Evolutionary conservation across 2,329 filamentous ascomycete genomes (phyloP), one percentile per base, ranked within the genome.

Genomic region (Fusarium sarcochroum): DNA sequence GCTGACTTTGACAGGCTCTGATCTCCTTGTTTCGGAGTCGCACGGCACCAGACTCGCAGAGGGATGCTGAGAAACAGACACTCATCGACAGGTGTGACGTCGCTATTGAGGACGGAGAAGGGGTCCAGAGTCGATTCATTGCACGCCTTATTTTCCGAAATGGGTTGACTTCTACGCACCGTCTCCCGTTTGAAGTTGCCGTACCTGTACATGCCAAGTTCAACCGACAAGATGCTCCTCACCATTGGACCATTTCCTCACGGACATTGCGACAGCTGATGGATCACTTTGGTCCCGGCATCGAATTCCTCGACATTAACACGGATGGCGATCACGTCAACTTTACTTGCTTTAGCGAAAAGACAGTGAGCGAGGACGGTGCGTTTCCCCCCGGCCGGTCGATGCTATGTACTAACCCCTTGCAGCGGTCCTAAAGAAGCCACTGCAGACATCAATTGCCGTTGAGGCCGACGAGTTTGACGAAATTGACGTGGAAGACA

Each of bases 281-380:
- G 79, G 92, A 94, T 62, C 92, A 93, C 74, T 94, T 94, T 74
- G 91, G 91, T 0, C 90, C 91, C 2, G 92, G 91, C 7, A 93
- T 93, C 32, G 92, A 95, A 76, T 90, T 94, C 69, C 85, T 95
- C 4, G 92, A 94, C 70, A 90, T 95, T 66, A 91, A 92, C 74
- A 89, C 90, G 0, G 89, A 93, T 63, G 89, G 89, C 14, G 89
- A 92, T 53, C 87, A 91, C 46, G 89, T 92, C 17, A 91, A 92
- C 58, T 93, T 95, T 72, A 93, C 91, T 25, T 94, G 91, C 75
- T 94, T 92, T 73, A 94, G 91, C 1, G 92, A 94, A 76, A 94
- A 93, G 80, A 88, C 91, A 10, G 86, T 89, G 57, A 90, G 89
- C 70, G 89, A 90, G 48, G 81, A 83, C 58, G 78, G 81, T 80